Evolutionary conservation across 2,329 filamentous ascomycete genomes (phyloP).

Genomic region (Ophiostoma ulmi): DNA sequence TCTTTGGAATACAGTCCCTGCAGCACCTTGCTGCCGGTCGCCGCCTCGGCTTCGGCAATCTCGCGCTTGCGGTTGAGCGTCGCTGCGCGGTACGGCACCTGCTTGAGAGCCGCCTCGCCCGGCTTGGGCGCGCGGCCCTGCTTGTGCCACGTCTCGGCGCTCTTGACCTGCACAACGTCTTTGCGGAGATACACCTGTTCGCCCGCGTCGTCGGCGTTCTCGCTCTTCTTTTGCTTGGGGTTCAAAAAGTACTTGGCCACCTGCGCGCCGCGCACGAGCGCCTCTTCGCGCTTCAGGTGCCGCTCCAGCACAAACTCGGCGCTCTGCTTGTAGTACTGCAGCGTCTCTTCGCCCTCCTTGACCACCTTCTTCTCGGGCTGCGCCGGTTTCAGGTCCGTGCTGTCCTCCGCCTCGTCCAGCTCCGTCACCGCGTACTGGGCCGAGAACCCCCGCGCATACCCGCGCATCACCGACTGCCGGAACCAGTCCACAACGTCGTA

Average conservation of each 20-base stretch:
- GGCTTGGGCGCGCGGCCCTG: slow-evolving; percentile 73
- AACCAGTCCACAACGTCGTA: slow-evolving; percentile 88
- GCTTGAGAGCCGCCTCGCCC: slow-evolving; percentile 73
- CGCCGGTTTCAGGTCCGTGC: slow-evolving; percentile 67
- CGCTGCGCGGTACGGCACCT: slow-evolving; percentile 83
- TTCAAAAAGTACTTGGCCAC: slow-evolving; percentile 67
- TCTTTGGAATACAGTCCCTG: slow-evolving; percentile 79
- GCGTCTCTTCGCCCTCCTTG: slow-evolving; percentile 70
- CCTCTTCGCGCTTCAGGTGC: slow-evolving; percentile 88
- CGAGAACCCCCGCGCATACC: slow-evolving; percentile 53
- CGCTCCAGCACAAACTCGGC: slow-evolving; percentile 79
- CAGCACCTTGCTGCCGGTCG: slow-evolving; percentile 74
- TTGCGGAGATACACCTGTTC: slow-evolving; percentile 76
- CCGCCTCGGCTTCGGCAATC: slow-evolving; percentile 75
- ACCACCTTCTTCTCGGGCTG: slow-evolving; percentile 67
- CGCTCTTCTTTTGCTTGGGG: slow-evolving; percentile 47
- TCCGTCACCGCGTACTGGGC: slow-evolving; percentile 55
- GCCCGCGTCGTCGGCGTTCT: background rate
- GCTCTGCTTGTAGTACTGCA: slow-evolving; percentile 84
- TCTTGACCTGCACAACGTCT: slow-evolving; percentile 81
- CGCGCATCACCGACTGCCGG: slow-evolving; percentile 63
- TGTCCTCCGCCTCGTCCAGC: slow-evolving; percentile 73
- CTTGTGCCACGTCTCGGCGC: slow-evolving; percentile 95
- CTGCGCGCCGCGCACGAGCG: slow-evolving; percentile 62
- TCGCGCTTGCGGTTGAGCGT: slow-evolving; percentile 83